phyloP scores from a whole-genome alignment of 768 basidiomycete species.

The Neoboletus subvelutipes region DNA sequence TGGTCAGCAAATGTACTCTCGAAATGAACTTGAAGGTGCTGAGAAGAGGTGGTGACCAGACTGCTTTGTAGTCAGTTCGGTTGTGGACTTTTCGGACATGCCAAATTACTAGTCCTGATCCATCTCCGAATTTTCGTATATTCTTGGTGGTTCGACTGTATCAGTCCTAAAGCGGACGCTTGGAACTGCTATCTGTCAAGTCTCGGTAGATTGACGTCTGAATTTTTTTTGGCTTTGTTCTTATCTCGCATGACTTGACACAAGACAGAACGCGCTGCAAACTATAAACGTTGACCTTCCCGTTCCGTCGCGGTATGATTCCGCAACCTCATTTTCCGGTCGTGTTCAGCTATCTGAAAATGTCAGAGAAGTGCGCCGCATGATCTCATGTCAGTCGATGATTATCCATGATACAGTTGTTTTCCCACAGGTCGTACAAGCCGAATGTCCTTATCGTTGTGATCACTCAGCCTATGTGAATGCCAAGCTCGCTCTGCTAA shows the following conservation, averaged over 20 bases:
- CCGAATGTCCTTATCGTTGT: conserved; percentile 3
- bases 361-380: background rate
- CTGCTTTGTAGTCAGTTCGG: background rate
- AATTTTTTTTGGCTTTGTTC: background rate
- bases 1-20: background rate
- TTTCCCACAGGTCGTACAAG: background rate
- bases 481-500: background rate
- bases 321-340: too few species aligned
- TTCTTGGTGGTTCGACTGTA: background rate
- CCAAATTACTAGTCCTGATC: too few species aligned
- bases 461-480: background rate
- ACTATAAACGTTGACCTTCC: background rate
- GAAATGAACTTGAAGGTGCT: background rate
- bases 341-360: background rate
- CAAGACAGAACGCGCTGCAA: background rate
- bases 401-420: background rate
- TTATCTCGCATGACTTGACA: conserved; percentile 2
- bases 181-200: background rate
- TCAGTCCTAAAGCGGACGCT: background rate
- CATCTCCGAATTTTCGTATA: background rate
- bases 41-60: too few species aligned
- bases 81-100: too few species aligned
- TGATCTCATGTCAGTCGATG: background rate
- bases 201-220: background rate
- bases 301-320: background rate